These are phyloP conservation scores for Cyberlindnera veronae DNA, from an alignment of 805 yeast species.

Conservation along the genomic window DNA sequence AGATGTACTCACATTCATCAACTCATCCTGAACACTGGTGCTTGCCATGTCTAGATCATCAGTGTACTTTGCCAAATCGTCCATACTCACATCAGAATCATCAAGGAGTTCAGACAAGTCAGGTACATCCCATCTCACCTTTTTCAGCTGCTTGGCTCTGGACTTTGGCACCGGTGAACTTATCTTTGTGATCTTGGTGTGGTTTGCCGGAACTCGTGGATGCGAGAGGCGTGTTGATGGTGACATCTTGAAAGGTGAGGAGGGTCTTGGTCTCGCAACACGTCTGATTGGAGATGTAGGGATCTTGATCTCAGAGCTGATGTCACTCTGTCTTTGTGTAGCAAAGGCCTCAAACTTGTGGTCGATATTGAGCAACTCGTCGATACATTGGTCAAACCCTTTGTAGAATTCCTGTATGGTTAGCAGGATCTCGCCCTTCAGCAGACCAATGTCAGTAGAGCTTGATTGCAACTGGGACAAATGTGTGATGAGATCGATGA, in stretches of 20 bases:
- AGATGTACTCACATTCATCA: conserved; percentile 16
- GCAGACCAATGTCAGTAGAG: conserved; percentile 10
- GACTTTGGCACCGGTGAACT: conserved; percentile 18
- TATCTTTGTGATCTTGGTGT: conserved; percentile 16
- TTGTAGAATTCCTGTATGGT: conserved; percentile 19
- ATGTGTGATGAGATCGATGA: conserved; percentile 8
- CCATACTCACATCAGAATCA: conserved; percentile 26
- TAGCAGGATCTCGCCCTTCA: conserved; percentile 19
- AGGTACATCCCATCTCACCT: conserved; percentile 47
- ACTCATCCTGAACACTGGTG: conserved; percentile 13
- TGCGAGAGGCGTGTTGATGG: conserved; percentile 25
- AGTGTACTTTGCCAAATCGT: conserved; percentile 24
- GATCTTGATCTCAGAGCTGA: conserved; percentile 21
- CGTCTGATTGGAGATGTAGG: conserved; percentile 27
- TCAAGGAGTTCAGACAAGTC: conserved; percentile 9
- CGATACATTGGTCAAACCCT: conserved; percentile 27
- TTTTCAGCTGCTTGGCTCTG: conserved; percentile 31
- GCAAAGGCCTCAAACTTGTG: conserved; percentile 35
- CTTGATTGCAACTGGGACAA: conserved; percentile 13
- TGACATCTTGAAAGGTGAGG: conserved; percentile 23
- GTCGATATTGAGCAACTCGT: conserved; percentile 32
- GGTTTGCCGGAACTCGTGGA: conserved; percentile 10
- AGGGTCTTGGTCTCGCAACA: conserved; percentile 20
- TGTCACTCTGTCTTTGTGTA: conserved; percentile 17
- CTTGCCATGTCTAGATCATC: conserved; percentile 19